A percentile compares a stretch with the other conserved stretches of the same genome.
phyloP scores from a whole-genome alignment of 768 basidiomycete genomes.

The Pleurotus citrinopileatus region DNA sequence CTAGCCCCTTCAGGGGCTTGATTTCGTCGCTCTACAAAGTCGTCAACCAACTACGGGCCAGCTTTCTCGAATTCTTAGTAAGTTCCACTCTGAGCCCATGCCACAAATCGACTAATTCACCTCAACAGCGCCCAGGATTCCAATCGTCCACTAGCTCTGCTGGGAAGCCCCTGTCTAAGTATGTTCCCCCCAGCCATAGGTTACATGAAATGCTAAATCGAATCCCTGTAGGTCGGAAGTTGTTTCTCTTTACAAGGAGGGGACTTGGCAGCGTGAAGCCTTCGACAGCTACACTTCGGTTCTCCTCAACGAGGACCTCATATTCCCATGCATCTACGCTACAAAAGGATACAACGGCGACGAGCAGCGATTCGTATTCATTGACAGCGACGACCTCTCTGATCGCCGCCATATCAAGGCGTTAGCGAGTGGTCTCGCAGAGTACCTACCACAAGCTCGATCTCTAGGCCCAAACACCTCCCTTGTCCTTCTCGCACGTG shows the following conservation, averaged over 20 bases:
- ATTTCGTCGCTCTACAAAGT: neutral
- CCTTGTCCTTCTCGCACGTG: slow-evolving; percentile 19
- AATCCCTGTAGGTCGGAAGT: slow-evolving; percentile 12
- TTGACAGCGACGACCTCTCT: slow-evolving; percentile 20
- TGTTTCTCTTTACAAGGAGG: slow-evolving; percentile 13
- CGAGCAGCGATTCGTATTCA: slow-evolving; percentile 19
- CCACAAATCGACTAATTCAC: neutral
- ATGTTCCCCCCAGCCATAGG: slow-evolving; percentile 14
- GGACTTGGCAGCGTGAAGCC: slow-evolving; percentile 20
- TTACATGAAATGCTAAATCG: neutral
- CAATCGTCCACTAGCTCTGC: neutral
- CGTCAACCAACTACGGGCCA: neutral
- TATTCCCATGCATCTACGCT: slow-evolving; percentile 22
- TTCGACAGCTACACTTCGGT: slow-evolving; percentile 18
- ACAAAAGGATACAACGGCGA: slow-evolving; percentile 21
- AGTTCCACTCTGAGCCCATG: neutral
- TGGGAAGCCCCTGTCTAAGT: slow-evolving; percentile 12
- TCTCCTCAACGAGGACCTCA: slow-evolving; percentile 18
- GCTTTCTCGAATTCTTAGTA: neutral
- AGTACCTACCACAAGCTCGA: slow-evolving; percentile 19
- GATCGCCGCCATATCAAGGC: slow-evolving; percentile 17
- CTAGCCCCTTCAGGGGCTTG: neutral
- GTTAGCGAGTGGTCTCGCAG: slow-evolving; percentile 14
- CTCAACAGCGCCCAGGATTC: neutral
- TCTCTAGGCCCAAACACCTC: slow-evolving; percentile 19